Evolutionary conservation across 2,329 filamentous ascomycete genomes (phyloP), one percentile per base, ranked within the genome.

Genomic region (Dissoconium aciculare): DNA sequence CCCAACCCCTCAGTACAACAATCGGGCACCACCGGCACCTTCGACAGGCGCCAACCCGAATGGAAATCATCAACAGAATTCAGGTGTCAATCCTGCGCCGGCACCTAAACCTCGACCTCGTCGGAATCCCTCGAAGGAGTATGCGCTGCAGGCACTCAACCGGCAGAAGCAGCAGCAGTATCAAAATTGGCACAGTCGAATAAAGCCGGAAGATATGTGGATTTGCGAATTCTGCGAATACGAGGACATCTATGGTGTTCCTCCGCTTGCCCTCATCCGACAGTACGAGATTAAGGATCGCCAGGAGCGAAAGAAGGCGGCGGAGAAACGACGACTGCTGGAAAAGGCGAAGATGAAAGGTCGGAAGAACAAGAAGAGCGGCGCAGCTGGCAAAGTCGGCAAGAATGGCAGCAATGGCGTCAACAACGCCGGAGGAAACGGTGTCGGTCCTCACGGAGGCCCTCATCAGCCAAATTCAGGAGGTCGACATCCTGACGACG

Each of bases 211-310:
- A 41, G 81, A 93, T 38, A 69, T 84, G 30, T 95, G 85, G 81
- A 84, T 95, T 27, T 98, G 89, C 58, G 82, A 94, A 49, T 95
- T 95, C 53, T 98, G 89, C 62, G 89, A 98, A 55, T 98, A 94
- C 51, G 87, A 95, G 57, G 73, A 74, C 31, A 94, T 98, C 29
- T 95, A 93, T 52, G 87, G 87, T n/a, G 68, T 68, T 31, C 80
- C 80, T 2, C 89, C 89, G 0, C 69, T 72, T 45, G 83, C 83
- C 29, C 60, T 98, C 32, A 91, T 95, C 40, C 72, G 81, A 24
- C 74, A 84, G 39, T 98, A 95, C 51, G 89, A 98, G 58, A 80
- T 87, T 52, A 94, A 93, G 54, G 89, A 94, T 50, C 75, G 83
- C 19, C 78, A 79, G 37, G 75, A 82, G 51, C 76, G 83, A 28